A percentile compares a stretch with the other conserved stretches of the same genome.
Evolutionary conservation across 1,139 yeast genomes (phyloP).

Genomic region (Sugiyamaella castrensis): DNA sequence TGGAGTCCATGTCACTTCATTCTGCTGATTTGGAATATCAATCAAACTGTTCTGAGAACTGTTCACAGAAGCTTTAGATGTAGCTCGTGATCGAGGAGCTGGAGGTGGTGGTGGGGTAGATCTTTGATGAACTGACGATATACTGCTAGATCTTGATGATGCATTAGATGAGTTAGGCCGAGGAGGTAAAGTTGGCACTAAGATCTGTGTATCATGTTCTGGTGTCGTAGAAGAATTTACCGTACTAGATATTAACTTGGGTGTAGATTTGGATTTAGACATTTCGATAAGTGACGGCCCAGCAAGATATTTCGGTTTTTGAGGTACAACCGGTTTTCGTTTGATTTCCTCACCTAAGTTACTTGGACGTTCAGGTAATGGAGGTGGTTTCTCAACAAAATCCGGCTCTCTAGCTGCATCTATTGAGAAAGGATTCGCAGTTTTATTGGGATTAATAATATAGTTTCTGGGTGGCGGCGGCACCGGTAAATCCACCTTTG

Average conservation of each 20-base stretch:
- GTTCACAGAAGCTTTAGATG: conserved; percentile 7
- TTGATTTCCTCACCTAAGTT: conserved; percentile 1
- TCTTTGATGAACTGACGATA: neutral
- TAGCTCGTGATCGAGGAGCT: conserved; percentile 12
- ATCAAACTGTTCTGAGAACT: conserved; percentile 19
- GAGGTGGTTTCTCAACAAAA: conserved; percentile 28
- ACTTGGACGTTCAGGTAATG: conserved; percentile 27
- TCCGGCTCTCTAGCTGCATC: conserved; percentile 25
- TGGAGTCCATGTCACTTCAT: conserved; percentile 23
- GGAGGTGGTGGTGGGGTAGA: conserved; percentile 5
- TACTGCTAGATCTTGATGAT: neutral
- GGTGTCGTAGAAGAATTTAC: neutral
- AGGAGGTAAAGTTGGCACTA: conserved; percentile 22
- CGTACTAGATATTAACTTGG: neutral
- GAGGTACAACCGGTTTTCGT: conserved; percentile 25
- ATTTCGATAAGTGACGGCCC: conserved; percentile 2
- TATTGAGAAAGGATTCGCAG: conserved; percentile 63
- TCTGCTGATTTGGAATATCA: conserved; percentile 16
- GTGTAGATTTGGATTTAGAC: too few relatives aligned
- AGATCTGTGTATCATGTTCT: neutral
- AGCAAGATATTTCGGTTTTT: conserved; percentile 24
- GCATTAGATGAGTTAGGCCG: conserved; percentile 13
- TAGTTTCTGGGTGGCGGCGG: conserved; percentile 34
- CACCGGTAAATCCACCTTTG: conserved; percentile 53
- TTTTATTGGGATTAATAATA: conserved; percentile 63